Evolutionary conservation across 164 flowering plant species (phyloP).

Genomic region (Tetracentron sinense): DNA sequence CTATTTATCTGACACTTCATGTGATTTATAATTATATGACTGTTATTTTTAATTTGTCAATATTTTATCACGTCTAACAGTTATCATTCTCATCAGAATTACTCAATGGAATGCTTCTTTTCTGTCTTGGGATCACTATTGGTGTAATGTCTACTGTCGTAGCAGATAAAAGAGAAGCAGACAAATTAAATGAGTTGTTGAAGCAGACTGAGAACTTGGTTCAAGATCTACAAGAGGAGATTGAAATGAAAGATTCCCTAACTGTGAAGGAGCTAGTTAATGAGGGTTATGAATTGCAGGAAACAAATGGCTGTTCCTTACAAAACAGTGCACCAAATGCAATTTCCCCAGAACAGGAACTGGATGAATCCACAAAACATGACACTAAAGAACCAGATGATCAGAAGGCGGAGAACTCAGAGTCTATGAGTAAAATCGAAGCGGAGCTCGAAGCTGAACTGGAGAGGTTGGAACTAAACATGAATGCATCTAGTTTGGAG

Average conservation of each 20-base stretch:
- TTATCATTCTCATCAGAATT: constrained; percentile 29
- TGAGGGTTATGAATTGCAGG: constrained; percentile 40
- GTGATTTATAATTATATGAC: too few relatives aligned
- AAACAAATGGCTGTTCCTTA: constrained; percentile 26
- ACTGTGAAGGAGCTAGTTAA: constrained; percentile 65
- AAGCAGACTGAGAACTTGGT: constrained; percentile 68
- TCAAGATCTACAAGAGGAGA: constrained; percentile 85
- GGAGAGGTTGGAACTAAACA: constrained; percentile 71
- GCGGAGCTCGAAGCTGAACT: constrained; percentile 97
- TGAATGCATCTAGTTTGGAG: constrained; percentile 39
- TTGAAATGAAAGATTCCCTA: constrained; percentile 82
- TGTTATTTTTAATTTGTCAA: too few relatives aligned
- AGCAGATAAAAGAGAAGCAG: constrained; percentile 48
- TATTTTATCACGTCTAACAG: background rate
- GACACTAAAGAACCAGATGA: constrained; percentile 17
- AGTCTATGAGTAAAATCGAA: constrained; percentile 63
- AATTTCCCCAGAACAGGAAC: constrained; percentile 19
- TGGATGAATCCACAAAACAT: constrained; percentile 14
- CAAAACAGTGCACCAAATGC: too few relatives aligned
- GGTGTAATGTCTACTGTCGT: constrained; percentile 51
- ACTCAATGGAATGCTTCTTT: constrained; percentile 32
- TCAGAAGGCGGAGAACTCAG: constrained; percentile 30
- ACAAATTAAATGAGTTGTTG: constrained; percentile 51
- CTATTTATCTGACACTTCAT: background rate
- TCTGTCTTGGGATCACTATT: constrained; percentile 56